A percentile compares a stretch with the other conserved stretches of the same genome.
These are phyloP conservation scores for Chaetomium strumarium DNA, from an alignment of 2,329 filamentous ascomycete species.

Conservation along the genomic window DNA sequence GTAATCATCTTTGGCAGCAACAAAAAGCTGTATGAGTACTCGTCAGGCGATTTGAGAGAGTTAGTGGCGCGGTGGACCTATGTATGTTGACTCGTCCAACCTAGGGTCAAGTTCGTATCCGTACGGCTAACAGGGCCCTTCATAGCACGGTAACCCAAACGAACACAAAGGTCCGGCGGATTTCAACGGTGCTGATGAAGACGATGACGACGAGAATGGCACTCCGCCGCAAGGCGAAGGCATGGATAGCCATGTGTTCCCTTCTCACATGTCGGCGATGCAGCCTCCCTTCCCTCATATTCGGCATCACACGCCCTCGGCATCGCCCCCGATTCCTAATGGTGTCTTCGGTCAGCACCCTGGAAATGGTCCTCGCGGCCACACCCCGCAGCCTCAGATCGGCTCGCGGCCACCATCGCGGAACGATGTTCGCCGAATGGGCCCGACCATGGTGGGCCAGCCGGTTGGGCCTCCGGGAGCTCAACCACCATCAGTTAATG, in stretches of 20 bases:
- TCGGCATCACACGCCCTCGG: conserved; percentile 74
- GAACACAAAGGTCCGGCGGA: conserved; percentile 95
- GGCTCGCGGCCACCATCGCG: conserved; percentile 74
- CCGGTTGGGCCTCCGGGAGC: conserved; percentile 54
- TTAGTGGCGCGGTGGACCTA: conserved; percentile 85
- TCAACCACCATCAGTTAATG: conserved; percentile 53
- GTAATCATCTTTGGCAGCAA: conserved; percentile 99
- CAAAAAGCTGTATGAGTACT: conserved; percentile 98
- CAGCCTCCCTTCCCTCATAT: conserved; percentile 65
- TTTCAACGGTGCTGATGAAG: conserved; percentile 84
- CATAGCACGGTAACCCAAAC: conserved; percentile 81
- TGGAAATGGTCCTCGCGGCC: conserved; percentile 53
- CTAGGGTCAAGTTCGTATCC: conserved; percentile 1
- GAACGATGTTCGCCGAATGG: conserved; percentile 69
- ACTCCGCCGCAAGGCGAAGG: conserved; percentile 65
- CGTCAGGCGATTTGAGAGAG: conserved; percentile 86
- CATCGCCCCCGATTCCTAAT: conserved; percentile 81
- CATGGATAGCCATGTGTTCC: conserved; percentile 56
- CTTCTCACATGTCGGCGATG: conserved; percentile 61
- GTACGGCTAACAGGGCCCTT: conserved; percentile 14
- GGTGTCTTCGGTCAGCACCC: conserved; percentile 61
- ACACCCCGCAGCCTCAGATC: conserved; percentile 74
- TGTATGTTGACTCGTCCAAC: conserved; percentile 49
- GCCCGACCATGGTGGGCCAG: conserved; percentile 65
- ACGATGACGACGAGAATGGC: conserved; percentile 68